phyloP scores from a whole-genome alignment of 768 basidiomycete species.

The Crucibulum laeve region DNA sequence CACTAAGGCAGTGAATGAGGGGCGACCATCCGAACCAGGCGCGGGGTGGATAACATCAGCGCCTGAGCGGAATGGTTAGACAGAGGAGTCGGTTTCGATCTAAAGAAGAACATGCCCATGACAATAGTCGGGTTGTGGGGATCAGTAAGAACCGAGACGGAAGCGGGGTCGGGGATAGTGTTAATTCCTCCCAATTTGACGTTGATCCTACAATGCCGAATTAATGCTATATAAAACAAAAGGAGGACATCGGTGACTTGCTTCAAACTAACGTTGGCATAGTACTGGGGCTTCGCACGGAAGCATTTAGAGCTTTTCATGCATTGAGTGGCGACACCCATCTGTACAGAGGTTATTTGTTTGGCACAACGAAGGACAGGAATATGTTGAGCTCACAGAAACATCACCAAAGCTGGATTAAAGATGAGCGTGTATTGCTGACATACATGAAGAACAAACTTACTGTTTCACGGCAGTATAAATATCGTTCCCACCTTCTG shows the following conservation, averaged over 20 bases:
- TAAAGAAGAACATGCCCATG: slow-evolving; percentile 48
- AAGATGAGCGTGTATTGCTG: too few relatives aligned
- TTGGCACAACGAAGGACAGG: not conserved
- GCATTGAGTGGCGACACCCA: slow-evolving; percentile 79
- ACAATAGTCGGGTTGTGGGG: slow-evolving; percentile 73
- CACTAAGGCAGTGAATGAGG: slow-evolving; percentile 79
- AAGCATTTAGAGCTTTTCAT: slow-evolving; percentile 63
- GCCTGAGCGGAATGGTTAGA: slow-evolving; percentile 30
- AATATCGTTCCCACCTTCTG: slow-evolving; percentile 71
- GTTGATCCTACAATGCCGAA: slow-evolving; percentile 50
- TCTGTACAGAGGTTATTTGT: slow-evolving; percentile 25
- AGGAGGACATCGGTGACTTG: slow-evolving; percentile 22
- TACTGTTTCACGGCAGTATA: slow-evolving; percentile 80
- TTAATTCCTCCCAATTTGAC: slow-evolving; percentile 86
- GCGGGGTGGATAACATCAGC: slow-evolving; percentile 85
- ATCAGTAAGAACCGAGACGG: slow-evolving; percentile 63
- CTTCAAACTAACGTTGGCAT: slow-evolving; percentile 79
- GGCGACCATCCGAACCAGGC: slow-evolving; percentile 72
- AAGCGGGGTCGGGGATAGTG: slow-evolving; percentile 65
- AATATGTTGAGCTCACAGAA: slow-evolving; percentile 27
- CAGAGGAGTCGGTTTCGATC: not conserved
- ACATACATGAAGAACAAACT: slow-evolving; percentile 17
- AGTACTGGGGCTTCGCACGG: slow-evolving; percentile 72
- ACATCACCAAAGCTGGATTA: slow-evolving; percentile 66
- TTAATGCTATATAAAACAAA: slow-evolving; percentile 2